These are phyloP conservation scores for Lichtheimia corymbifera DNA, from an alignment of 371 early-diverging fungal species.

Conservation along the genomic window DNA sequence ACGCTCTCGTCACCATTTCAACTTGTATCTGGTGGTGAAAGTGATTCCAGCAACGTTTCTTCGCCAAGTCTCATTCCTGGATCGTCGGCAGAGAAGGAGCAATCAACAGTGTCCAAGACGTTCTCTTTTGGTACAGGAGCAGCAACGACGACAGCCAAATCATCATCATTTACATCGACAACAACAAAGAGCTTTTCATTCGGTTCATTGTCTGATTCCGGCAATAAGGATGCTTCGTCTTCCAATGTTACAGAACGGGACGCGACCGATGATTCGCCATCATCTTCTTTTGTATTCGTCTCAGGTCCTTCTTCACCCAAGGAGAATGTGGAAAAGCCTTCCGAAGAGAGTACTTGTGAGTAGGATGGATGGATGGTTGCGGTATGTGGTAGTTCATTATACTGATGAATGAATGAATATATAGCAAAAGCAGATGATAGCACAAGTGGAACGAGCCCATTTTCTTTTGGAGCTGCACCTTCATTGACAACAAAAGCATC, in stretches of 20 bases:
- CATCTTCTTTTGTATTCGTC: too few relatives aligned
- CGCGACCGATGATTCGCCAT: too few relatives aligned
- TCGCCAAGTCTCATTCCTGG: too few relatives aligned
- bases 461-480: constrained; percentile 4
- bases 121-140: not conserved
- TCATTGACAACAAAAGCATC: not conserved
- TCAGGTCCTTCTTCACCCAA: too few relatives aligned
- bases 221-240: too few relatives aligned
- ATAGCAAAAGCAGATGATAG: not conserved
- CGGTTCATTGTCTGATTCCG: too few relatives aligned
- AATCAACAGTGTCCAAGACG: not conserved
- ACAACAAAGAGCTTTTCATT: too few relatives aligned
- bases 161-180: too few relatives aligned
- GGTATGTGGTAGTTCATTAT: not conserved
- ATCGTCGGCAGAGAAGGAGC: too few relatives aligned
- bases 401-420: not conserved
- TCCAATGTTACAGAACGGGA: too few relatives aligned
- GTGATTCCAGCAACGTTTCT: not conserved
- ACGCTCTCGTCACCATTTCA: not conserved
- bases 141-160: not conserved
- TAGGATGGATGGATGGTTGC: not conserved
- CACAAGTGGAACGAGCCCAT: not conserved
- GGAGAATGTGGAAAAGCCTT: constrained; percentile 5
- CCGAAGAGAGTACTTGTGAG: constrained; percentile 1
- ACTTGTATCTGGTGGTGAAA: constrained; percentile 1